phyloP scores from a whole-genome alignment of 2,329 filamentous ascomycete genomes.

The Colletotrichum theobromicola region DNA sequence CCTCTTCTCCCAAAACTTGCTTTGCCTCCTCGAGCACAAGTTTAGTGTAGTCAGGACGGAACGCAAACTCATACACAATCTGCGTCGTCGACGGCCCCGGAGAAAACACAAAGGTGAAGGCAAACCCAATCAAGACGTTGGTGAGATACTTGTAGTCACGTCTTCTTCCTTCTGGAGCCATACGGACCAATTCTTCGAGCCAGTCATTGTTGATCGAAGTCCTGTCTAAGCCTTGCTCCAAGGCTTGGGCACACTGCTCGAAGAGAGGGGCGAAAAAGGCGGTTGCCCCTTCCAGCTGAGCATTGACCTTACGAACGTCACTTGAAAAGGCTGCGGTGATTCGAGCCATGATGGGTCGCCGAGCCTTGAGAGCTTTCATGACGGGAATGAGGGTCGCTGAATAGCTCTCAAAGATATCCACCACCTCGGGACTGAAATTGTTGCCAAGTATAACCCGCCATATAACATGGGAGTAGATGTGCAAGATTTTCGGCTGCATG shows the following conservation, averaged over 20 bases:
- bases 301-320: slow-evolving; percentile 5
- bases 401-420: slow-evolving; percentile 6
- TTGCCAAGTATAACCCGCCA: slow-evolving; percentile 6
- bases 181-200: slow-evolving; percentile 6
- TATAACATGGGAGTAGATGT: slow-evolving; percentile 12
- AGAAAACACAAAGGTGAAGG: slow-evolving; percentile 13
- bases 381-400: slow-evolving; percentile 8
- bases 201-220: background rate
- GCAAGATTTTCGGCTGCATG: slow-evolving; percentile 13
- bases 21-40: background rate
- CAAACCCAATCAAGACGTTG: slow-evolving; percentile 14
- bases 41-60: slow-evolving; percentile 2
- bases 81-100: slow-evolving; percentile 11
- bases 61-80: slow-evolving; percentile 16
- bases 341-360: slow-evolving; percentile 9
- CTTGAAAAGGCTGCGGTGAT: slow-evolving; percentile 5
- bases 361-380: slow-evolving; percentile 12
- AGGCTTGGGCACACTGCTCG: background rate
- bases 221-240: background rate
- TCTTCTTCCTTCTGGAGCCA: slow-evolving; percentile 1
- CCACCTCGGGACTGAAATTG: background rate
- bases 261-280: background rate
- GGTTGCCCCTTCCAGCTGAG: background rate
- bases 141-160: slow-evolving; percentile 12
- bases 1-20: background rate